Base-by-base conservation (phyloP, 208 protist species). In the Trypanosoma cruzi region DNA sequence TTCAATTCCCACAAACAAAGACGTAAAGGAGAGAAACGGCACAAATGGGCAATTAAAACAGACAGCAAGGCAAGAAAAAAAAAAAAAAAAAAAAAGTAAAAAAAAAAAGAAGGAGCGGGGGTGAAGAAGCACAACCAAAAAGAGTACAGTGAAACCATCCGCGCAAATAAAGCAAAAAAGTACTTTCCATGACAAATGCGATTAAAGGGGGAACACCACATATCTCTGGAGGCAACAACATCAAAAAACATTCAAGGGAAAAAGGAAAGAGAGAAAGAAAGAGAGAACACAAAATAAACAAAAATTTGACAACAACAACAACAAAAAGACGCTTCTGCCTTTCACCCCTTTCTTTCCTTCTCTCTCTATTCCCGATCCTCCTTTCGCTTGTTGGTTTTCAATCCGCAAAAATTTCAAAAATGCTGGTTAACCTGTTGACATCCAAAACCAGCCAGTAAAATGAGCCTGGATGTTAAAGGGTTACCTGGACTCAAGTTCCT, bases 61-160 rank as follows among this genome's bases (percentile, higher is more conserved):
- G 28, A 10, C 26, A 20, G 26, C 32, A 26, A 40, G 26, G 11
- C 31, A 34, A 55, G 3, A 2, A 53, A 53, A 55, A 55, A 66
- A 60, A 48, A 80, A 66, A 6, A n/a, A 67, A 55, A 46, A 16
- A 28, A 62, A 66, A 75, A 18, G 40, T 24, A 59, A 53, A 62
- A 62, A 58, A 52, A 80, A 71, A 40, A 11, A 60, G 14, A 1
- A 13, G 13, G 37, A 32, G 22, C 24, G 24, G 10, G 52, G 8
- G 34, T n/a, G 55, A 14, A 60, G 8, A 22, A 1, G 31, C 4
- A 4, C 48, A 26, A n/a, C 2, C 11, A 0, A 52, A 52, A 26
- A 52, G 6, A 26, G 18, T 3, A 24, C 16, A 26, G 8, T 8
- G 24, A 52, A 52, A n/a, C 48, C 40, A 16, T n/a, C 18, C 48